Base-by-base conservation (phyloP, 805 yeast species). In the Nakazawaea anatomiae region DNA sequence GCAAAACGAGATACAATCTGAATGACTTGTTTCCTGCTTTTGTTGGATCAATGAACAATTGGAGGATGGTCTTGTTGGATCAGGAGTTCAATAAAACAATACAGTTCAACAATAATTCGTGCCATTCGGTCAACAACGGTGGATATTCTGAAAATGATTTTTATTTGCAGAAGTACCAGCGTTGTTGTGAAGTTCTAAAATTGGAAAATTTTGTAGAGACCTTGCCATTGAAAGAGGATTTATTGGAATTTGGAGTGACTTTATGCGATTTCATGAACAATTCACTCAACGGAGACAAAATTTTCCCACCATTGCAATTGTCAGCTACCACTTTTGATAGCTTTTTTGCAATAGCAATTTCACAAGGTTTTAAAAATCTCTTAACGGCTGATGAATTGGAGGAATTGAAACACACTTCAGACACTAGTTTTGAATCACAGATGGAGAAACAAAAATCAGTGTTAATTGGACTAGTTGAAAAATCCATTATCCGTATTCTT, bases 1-100 rank as follows among this genome's bases (percentile, higher is more conserved):
- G 44, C 18, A 49, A 39, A 14, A 25, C 8, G 5, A 14, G n/a
- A n/a, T 43, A 43, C 12, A 28, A 39, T 9, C 14, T n/a, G 7
- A 38, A 34, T 6, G 48, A 49, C 25, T 12, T 44, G 52, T 49
- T 25, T 34, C 52, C 52, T 4, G 27, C 44, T 11, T 44, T 49
- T 27, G 11, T 40, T 14, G 32, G 25, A n/a, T 31, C 40, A 10
- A 49, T 49, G 52, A 25, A 25, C 6, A 49, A 49, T 29, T 49
- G 52, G 52, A 43, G 52, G 39, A 44, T 25, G 45, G 25, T 49
- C 4, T 32, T 49, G 18, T 29, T 49, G 18, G 27, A 34, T 12
- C 45, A 49, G 32, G 52, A 49, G 38, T 44, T 44, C 14, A 27
- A 39, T 25, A 31, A 8, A 14, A 6, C 12, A 28, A 30, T 42